Base-by-base conservation (phyloP, 2,329 filamentous ascomycete species). In the Xenosphaeropsis pyriputrescens region DNA sequence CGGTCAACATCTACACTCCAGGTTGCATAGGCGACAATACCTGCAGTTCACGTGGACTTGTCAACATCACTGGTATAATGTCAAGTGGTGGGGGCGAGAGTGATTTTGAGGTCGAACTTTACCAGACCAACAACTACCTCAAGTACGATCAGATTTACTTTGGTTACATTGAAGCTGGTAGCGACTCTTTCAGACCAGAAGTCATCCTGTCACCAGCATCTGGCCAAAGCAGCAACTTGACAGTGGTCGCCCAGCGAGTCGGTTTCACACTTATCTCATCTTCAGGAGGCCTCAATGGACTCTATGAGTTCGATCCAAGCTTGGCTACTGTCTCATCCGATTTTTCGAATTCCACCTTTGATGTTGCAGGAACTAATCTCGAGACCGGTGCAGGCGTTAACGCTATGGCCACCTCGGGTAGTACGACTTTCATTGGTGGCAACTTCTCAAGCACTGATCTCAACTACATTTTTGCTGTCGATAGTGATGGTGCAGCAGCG, bases 121-220 rank as follows among this genome's bases (percentile, higher is more conserved):
- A 72, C 54, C 91, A 98, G 58, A 94, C 88, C 14, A 98, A 98
- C 60, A 72, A 93, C 55, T 93, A 79, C 56, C 89, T 96, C 64
- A 98, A 98, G 59, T 96, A 93, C 53, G 91, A 98, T 54, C 78
- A 84, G 47, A 77, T 98, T 41, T 94, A 86, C 59, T 81, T 79
- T 46, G 91, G 88, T 34, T 76, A 76, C 46, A 75, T 98, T 38
- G 85, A 96, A 53, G 77, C 78, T 38, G 76, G 72, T 38, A 79
- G 73, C 8, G 64, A 63, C 44, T 71, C 70, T 15, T 95, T 95
- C 65, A 77, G 77, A 32, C 85, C 89, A 12, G 74, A 73, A 4
- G 76, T 98, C 37, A 93, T 82, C 0, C 62, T 98, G 33, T 70
- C 75, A 0, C 82, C 89, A 4, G 63, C 75, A 16, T 56, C 68